These are phyloP conservation scores for Solanum lycopersicoides DNA, from an alignment of 257 asterid species.

Conservation along the genomic window DNA sequence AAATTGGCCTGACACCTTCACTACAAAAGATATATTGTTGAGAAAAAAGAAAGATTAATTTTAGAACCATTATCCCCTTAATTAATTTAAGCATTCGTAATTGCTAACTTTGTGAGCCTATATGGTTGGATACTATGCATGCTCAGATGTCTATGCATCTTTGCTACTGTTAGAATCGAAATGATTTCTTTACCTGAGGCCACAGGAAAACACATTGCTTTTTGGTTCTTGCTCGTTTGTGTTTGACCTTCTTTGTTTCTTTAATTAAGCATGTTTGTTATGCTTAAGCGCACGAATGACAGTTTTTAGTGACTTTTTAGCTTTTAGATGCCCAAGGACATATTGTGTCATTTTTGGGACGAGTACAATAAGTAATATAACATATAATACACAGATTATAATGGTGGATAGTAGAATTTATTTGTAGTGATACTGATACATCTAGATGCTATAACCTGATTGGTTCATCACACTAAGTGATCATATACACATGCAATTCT, in stretches of 20 bases:
- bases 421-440: neutral
- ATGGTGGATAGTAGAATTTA: neutral
- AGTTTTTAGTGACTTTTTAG: neutral
- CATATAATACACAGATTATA: neutral
- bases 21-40: neutral
- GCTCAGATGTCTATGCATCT: neutral
- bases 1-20: neutral
- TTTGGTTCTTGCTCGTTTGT: neutral
- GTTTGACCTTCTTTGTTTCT: neutral
- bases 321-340: neutral
- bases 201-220: neutral
- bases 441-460: neutral
- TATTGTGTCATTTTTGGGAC: neutral
- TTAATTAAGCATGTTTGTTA: neutral
- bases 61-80: neutral
- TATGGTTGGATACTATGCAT: neutral
- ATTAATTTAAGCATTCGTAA: neutral
- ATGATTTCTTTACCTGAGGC: neutral
- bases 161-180: neutral
- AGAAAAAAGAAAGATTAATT: neutral
- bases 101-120: neutral
- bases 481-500: neutral
- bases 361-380: neutral
- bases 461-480: neutral
- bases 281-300: neutral